These are phyloP conservation scores for Scenedesmus sp. DNA, from an alignment of 163 green algal genomes.

Conservation along the genomic window DNA sequence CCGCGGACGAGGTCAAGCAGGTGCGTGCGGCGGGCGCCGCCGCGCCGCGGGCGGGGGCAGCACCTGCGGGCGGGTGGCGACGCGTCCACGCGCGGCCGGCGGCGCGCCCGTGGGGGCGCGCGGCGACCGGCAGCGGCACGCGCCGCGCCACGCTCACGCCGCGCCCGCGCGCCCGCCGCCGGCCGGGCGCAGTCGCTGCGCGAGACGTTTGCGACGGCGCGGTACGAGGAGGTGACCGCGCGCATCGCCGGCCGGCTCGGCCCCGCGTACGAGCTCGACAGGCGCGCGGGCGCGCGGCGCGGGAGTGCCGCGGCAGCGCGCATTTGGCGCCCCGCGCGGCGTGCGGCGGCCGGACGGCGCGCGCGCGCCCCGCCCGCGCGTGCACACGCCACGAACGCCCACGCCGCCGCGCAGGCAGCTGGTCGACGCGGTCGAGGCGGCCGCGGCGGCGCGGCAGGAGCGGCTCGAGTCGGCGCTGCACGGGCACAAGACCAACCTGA, in stretches of 20 bases:
- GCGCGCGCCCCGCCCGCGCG: no score
- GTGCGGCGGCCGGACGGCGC: no score
- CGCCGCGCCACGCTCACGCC: no score
- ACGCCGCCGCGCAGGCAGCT: constrained; percentile 48
- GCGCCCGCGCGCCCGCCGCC: no score
- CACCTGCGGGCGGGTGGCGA: no score
- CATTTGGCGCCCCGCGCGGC: no score
- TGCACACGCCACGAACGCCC: no score
- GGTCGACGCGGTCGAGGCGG: constrained; percentile 60
- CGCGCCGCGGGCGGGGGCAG: no score
- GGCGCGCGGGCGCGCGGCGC: neutral
- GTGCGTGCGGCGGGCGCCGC: no score
- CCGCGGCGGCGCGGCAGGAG: constrained; percentile 53
- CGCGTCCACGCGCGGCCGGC: neutral
- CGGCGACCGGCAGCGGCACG: neutral
- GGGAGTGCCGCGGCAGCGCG: neutral
- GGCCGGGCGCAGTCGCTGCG: constrained; percentile 42
- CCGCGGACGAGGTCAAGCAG: constrained; percentile 81
- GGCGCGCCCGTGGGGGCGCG: neutral
- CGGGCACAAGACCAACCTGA: constrained; percentile 80
- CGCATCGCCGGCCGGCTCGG: constrained; percentile 56
- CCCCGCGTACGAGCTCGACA: constrained; percentile 34
- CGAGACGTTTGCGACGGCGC: constrained; percentile 45
- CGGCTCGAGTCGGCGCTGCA: constrained; percentile 73
- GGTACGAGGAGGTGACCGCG: constrained; percentile 55